Conservation (phyloP, 2,329 filamentous ascomycete genomes). For the Xylaria polymorpha region DNA sequence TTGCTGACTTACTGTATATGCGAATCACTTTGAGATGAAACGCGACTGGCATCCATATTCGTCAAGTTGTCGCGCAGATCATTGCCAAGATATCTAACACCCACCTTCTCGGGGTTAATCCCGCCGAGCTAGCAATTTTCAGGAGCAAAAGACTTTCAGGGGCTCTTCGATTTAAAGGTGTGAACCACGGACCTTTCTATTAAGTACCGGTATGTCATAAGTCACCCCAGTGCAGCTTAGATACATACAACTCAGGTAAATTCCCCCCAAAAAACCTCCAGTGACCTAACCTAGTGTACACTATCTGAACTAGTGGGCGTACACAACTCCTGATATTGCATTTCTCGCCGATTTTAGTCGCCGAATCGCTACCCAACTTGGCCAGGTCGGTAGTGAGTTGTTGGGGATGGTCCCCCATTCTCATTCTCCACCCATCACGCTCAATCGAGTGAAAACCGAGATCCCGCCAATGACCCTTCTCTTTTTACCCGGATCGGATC, state of each 20-base stretch:
- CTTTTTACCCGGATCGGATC: slow-evolving; percentile 33
- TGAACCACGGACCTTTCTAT: background rate
- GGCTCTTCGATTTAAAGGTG: background rate
- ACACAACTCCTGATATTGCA: slow-evolving; percentile 10
- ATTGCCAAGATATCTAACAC: slow-evolving; percentile 26
- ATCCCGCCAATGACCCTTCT: slow-evolving; percentile 24
- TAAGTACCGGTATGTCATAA: too few species aligned
- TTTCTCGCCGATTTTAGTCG: slow-evolving; percentile 40
- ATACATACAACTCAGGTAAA: background rate
- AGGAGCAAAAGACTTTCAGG: background rate
- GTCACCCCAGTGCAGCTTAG: background rate
- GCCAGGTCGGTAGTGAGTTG: background rate
- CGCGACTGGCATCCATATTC: background rate
- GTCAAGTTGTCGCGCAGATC: background rate
- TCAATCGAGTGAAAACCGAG: slow-evolving; percentile 4
- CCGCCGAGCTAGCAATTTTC: slow-evolving; percentile 22
- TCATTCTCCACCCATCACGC: background rate
- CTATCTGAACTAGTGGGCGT: too few species aligned
- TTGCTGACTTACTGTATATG: background rate
- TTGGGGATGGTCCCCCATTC: too few species aligned
- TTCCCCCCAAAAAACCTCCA: too few species aligned
- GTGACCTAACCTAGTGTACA: too few species aligned
- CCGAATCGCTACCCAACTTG: background rate
- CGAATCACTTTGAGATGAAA: background rate
- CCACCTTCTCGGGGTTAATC: slow-evolving; percentile 32